Evolutionary conservation across 352 stramenopile genomes (phyloP), one percentile per base, ranked within the genome.

Genomic region (Phytophthora tentaculata): DNA sequence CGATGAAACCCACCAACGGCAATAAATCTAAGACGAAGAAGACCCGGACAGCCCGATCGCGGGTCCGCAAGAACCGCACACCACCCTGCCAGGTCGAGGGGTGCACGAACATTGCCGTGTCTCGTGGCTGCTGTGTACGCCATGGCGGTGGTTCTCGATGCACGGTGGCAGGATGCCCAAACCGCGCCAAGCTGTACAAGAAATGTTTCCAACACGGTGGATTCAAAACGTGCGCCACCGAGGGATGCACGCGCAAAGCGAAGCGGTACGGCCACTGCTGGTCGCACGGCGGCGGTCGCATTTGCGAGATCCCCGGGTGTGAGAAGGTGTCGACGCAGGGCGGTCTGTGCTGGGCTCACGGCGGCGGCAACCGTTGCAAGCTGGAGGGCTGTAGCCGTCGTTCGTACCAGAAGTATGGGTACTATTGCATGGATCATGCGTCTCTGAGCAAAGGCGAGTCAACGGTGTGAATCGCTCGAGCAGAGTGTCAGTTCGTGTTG

Each of bases 241-340:
- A 86, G 23, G 73, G 78, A 20, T 92, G 84, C 75, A 81, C 63
- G 71, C 56, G 81, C 75, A 88, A 88, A 60, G 81, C 84, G 53
- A 90, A 90, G 67, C 81, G 81, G 4, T 88, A 88, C 63, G 84
- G 84, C 32, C 77, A 86, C 61, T 92, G 84, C 70, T 90, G 82
- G 76, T 88, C 84, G 39, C 84, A 92, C 64, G 82, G 82, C 53
- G 84, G 84, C 56, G 84, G 84, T 44, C 76, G 76, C 59, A 86
- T 88, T 64, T 92, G 84, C 59, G 74, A 89, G 44, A 62, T 81
- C 19, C 76, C 73, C 9, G 72, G 67, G 16, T 92, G 84, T 69
- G 64, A 69, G 69, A 90, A 89, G 64, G 79, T 87, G 53, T 87
- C 81, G 20, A 87, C 80, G 13, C 81, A 87, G 37, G 75, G 77